A percentile compares a stretch with the other conserved stretches of the same genome.
Conservation (phyloP, 805 yeast genomes). For the Ogataea henricii region DNA sequence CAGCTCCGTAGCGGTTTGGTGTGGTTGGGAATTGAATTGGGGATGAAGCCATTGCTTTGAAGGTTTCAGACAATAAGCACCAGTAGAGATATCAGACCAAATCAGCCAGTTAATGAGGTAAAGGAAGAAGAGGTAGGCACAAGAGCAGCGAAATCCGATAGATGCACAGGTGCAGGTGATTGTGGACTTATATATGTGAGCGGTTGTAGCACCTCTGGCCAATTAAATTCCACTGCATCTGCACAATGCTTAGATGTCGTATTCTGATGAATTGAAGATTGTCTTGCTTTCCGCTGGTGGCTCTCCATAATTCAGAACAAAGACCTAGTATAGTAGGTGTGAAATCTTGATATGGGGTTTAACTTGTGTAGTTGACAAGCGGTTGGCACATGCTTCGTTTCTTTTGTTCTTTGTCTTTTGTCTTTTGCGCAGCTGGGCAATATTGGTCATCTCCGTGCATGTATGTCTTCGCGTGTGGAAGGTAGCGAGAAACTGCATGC, state of each 20-base stretch:
- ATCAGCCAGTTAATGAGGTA: neutral
- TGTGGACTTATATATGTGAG: neutral
- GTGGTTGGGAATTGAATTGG: slow-evolving; percentile 13
- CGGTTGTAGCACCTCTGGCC: neutral
- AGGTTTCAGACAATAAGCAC: neutral
- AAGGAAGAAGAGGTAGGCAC: neutral
- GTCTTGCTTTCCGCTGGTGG: neutral
- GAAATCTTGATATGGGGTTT: neutral
- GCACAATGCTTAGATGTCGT: neutral
- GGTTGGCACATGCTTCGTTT: neutral
- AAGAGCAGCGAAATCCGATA: neutral
- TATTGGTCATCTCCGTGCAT: slow-evolving; percentile 6
- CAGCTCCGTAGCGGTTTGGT: slow-evolving; percentile 3
- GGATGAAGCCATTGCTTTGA: slow-evolving; percentile 17
- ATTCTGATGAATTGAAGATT: neutral
- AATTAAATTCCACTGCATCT: neutral
- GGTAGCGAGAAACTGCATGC: slow-evolving; percentile 1
- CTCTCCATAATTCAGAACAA: neutral
- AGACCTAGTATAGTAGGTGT: neutral
- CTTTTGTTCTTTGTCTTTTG: slow-evolving; percentile 2
- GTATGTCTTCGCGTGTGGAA: neutral
- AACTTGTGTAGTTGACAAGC: slow-evolving; percentile 3
- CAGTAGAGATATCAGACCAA: neutral
- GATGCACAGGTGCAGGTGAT: neutral
- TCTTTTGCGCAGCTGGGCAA: slow-evolving; percentile 1